Evolutionary conservation across 305 asterid species (phyloP), one percentile per base, ranked within the genome.

Genomic region (Fraxinus nigra): DNA sequence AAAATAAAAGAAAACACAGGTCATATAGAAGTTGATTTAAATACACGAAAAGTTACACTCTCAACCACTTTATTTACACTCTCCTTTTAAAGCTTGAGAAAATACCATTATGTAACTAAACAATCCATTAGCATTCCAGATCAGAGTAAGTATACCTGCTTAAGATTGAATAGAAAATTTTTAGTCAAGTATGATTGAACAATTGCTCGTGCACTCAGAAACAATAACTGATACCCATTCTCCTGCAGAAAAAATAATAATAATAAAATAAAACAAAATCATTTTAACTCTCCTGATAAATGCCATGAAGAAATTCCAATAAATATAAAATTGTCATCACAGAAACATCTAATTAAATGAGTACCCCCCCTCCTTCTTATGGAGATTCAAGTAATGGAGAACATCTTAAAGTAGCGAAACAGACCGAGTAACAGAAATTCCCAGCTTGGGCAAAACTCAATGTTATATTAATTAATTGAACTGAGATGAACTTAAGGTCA

Each of bases 171-270:
- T 38, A 95, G 90, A 81, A 95, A 95, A 82, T 91, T 93, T 79
- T 89, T 92, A n/a, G 98, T 93, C 84, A 95, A 87, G 90, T 95
- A 93, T 65, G 98, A 93, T 90, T 95, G 98, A 85, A 93, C 98
- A 65, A 95, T 95, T 79, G 98, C 97, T 9, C 98, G 95, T 77
- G 98, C 98, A 82, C 98, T 93, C 78, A 95, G 89, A 87, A 95
- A 95, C 82, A 95, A 90, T 74, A 95, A 93, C 85, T 95, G 98
- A 89, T 93, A 95, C 30, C 98, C 98, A 75, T 95, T 93, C 87
- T 92, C 98, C 98, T 93, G 90, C 51, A 80, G 77, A 83, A 9
- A 82, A 82, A 65, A 20, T 43, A 11, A 43, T 43, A 11, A 43
- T 0, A 43, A 10, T 0, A 13, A 46, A 46, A 46, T 11, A 46